Evolutionary conservation across 768 basidiomycete species (phyloP), one percentile per base, ranked within the genome.

Genomic region (Tricholomella constricta): DNA sequence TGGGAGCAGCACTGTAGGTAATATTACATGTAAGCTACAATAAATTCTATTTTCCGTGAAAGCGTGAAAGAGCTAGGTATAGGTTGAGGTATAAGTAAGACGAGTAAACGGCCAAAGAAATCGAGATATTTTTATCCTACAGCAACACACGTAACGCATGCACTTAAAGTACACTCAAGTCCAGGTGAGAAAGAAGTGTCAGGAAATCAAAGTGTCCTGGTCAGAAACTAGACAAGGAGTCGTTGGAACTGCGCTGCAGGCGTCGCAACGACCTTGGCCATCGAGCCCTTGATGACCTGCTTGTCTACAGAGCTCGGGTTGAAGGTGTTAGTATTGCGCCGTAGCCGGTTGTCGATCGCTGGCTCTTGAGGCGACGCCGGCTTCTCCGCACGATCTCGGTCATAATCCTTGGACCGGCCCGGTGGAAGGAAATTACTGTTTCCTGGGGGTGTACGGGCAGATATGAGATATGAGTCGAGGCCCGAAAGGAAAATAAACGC

Each of bases 231-330:
- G 42, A 56, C 56, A 14, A 69, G 54, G 12, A 67, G 51, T 23
- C 62, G 68, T 37, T 68, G 69, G 4, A 71, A 46, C 15, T 66
- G 61, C 7, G 63, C 55, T 32, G 60, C 29, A 11, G 67, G 59
- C 3, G 64, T 54, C 23, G 71, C 56, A 20, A 78, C 73, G 27
- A 81, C 78, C 60, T 82, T 81, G 15, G 75, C 72, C 76, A 83
- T 79, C 17, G 82, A 78, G 34, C 79, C 77, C 61, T 79, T 82
- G 64, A 82, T 71, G 57, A 78, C 69, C 27, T 74, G 71, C 61
- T 78, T 80, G 46, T 85, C 81, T 22, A 78, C 72, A 0, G 72
- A 60, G 52, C 44, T 68, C n/a, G 71, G 64, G 22, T 65, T 66
- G 32, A 69, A 66, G 4, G 68, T 73, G 2, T 72, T 69, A 4